Conservation (phyloP, 2,329 filamentous ascomycete species). For the Pseudogymnoascus sp. region DNA sequence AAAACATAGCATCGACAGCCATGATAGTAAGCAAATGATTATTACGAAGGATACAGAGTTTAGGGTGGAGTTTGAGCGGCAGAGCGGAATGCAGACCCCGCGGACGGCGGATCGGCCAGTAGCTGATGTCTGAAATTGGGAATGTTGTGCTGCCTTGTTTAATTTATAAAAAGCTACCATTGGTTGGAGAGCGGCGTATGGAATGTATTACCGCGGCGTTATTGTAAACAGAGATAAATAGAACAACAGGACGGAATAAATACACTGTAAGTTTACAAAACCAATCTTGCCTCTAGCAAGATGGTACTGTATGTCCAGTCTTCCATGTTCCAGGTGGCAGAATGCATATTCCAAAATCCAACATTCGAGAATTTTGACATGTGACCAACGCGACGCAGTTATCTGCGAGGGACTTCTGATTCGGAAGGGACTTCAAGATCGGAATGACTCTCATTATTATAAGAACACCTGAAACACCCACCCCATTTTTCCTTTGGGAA, state of each 20-base stretch:
- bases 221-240: neutral
- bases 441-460: neutral
- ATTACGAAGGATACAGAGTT: conserved; percentile 21
- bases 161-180: neutral
- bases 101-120: neutral
- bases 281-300: neutral
- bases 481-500: neutral
- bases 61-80: neutral
- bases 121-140: neutral
- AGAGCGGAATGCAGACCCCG: neutral
- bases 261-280: neutral
- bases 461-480: neutral
- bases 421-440: neutral
- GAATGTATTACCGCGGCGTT: neutral
- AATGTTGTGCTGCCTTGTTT: neutral
- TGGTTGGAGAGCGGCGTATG: neutral
- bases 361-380: neutral
- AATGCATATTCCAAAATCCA: neutral
- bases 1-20: conserved; percentile 13
- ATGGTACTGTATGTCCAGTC: neutral
- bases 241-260: neutral
- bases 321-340: neutral
- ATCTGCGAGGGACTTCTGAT: neutral
- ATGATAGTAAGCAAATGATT: conserved; percentile 16
- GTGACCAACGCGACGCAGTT: neutral